Evolutionary conservation across 257 asterid species (phyloP).

Genomic region (Jacaranda copaia): DNA sequence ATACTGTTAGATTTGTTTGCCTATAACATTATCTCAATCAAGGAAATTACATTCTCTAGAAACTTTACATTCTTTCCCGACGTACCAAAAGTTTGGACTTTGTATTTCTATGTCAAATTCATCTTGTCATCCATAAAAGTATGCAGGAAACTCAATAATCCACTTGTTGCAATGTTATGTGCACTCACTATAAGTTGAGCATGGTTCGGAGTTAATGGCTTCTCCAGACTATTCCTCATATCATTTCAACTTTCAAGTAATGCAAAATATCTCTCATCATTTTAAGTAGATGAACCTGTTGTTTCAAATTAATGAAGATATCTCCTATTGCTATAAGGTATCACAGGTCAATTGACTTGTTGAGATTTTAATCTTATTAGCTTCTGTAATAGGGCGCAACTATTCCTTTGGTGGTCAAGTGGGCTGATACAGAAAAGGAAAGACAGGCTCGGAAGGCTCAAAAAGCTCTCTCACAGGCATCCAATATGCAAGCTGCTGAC

Average conservation of each 20-base stretch:
- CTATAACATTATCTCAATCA: background rate
- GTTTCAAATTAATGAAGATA: background rate
- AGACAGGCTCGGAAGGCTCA: slow-evolving; percentile 90
- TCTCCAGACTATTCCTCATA: background rate
- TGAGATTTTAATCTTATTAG: slow-evolving; percentile 33
- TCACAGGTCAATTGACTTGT: slow-evolving; percentile 6
- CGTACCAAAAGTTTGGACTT: background rate
- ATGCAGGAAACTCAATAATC: slow-evolving; percentile 29
- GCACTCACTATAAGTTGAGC: background rate
- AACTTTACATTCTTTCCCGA: background rate
- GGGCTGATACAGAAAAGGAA: slow-evolving; percentile 99
- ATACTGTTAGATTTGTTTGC: background rate
- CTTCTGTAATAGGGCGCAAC: slow-evolving; percentile 67
- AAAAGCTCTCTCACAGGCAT: slow-evolving; percentile 68
- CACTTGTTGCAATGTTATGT: slow-evolving; percentile 10
- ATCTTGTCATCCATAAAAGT: background rate
- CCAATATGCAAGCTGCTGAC: slow-evolving; percentile 56
- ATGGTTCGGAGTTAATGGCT: slow-evolving; percentile 21
- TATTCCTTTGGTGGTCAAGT: slow-evolving; percentile 94
- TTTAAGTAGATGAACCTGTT: slow-evolving; percentile 12
- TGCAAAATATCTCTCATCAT: slow-evolving; percentile 16
- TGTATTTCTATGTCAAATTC: slow-evolving; percentile 6
- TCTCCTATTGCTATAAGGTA: background rate
- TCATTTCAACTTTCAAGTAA: slow-evolving; percentile 4
- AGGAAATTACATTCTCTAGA: background rate